Evolutionary conservation across 768 basidiomycete species (phyloP).

Genomic region (Lentinus brumalis): DNA sequence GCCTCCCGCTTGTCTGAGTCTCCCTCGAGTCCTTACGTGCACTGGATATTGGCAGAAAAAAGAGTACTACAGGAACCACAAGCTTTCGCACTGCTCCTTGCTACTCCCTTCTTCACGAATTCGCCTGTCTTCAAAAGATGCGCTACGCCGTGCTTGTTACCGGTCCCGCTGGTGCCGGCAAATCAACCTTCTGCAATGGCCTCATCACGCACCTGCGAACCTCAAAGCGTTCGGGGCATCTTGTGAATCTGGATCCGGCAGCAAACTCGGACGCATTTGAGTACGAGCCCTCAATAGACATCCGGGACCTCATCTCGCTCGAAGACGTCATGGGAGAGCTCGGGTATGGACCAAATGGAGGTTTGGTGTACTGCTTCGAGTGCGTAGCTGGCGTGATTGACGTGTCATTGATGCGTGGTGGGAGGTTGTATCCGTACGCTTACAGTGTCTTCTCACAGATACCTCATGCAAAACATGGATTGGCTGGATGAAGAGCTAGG

Average conservation of each 20-base stretch:
- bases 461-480: constrained; percentile 95
- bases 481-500: constrained; percentile 98
- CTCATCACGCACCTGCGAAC: constrained; percentile 88
- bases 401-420: not conserved
- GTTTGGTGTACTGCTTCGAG: constrained; percentile 98
- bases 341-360: constrained; percentile 95
- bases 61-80: no score
- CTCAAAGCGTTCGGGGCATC: constrained; percentile 81
- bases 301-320: constrained; percentile 87
- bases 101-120: no score
- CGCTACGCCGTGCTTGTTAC: constrained; percentile 87
- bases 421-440: constrained; percentile 39
- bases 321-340: constrained; percentile 97
- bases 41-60: no score
- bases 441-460: constrained; percentile 49
- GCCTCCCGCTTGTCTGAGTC: not conserved
- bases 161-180: constrained; percentile 98
- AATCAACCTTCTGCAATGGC: constrained; percentile 89
- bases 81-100: no score
- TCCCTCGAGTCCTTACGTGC: not conserved
- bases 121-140: constrained; percentile 43
- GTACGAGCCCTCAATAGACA: constrained; percentile 91
- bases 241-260: constrained; percentile 97
- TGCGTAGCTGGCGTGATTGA: constrained; percentile 50
- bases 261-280: constrained; percentile 86